phyloP scores from a whole-genome alignment of 1,139 yeast genomes.

The Scheffersomyces parashehatae region DNA sequence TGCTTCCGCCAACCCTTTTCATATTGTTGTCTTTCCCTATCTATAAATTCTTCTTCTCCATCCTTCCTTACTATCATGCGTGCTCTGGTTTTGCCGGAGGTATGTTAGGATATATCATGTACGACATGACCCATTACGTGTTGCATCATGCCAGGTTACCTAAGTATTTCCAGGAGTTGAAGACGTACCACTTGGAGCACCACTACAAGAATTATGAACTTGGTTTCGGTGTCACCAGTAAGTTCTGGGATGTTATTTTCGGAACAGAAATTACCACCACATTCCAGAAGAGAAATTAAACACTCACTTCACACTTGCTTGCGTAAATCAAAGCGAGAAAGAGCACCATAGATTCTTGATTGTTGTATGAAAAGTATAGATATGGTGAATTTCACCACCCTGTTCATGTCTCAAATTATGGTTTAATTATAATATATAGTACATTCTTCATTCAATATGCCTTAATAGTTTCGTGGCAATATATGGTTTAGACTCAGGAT shows the following conservation, averaged over 20 bases:
- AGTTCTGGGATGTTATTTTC: slow-evolving; percentile 92
- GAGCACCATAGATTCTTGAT: no score
- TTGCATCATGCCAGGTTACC: slow-evolving; percentile 89
- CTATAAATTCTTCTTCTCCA: slow-evolving; percentile 36
- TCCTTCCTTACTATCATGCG: slow-evolving; percentile 49
- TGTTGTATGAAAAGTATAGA: not conserved
- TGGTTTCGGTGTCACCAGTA: slow-evolving; percentile 94
- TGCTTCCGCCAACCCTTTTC: slow-evolving; percentile 92
- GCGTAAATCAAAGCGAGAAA: no score
- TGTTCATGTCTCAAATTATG: not conserved
- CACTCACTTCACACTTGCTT: no score
- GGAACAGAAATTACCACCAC: slow-evolving; percentile 58
- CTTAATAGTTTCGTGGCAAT: not conserved
- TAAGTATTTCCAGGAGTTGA: slow-evolving; percentile 67
- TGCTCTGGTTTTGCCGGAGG: slow-evolving; percentile 85
- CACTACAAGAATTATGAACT: slow-evolving; percentile 95
- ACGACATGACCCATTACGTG: slow-evolving; percentile 84
- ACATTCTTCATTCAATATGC: not conserved
- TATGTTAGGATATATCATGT: slow-evolving; percentile 84
- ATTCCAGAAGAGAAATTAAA: slow-evolving; percentile 31
- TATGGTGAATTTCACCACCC: not conserved
- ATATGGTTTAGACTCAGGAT: not conserved
- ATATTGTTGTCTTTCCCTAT: slow-evolving; percentile 45
- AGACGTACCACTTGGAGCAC: slow-evolving; percentile 92
- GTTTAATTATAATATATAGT: not conserved